Evolutionary conservation across 345 rosid species (phyloP), one percentile per base, ranked within the genome.

Genomic region (Eutrema yunnanense): DNA sequence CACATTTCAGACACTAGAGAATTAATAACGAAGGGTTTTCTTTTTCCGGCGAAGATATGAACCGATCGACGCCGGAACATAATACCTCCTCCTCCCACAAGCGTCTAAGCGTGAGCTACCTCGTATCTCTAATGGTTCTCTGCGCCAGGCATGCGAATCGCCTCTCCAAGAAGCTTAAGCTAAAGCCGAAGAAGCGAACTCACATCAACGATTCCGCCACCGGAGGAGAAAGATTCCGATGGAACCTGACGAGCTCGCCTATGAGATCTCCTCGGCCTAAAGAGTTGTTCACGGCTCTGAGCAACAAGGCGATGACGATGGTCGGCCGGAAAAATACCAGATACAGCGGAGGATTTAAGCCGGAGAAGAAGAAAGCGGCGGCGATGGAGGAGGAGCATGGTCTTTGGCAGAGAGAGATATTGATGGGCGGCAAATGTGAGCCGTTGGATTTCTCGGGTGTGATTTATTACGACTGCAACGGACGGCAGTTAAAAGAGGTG

Each of bases 401-500:
- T 8, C 84, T 95, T 62, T 95, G 99, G 99, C 97, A 84, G 56
- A 83, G 84, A 84, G 37, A 87, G 65, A 95, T 95, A 52, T 73
- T 95, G 77, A 90, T 95, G 99, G 99, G 99, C 22, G 96, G 86
- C 51, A 88, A 88, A 62, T 95, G 97, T 73, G 87, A 95, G 81
- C 99, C 98, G 80, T 81, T 92, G 85, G 87, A 90, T 79, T 95
- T 90, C 83, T 84, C 99, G 0, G 99, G 97, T 8, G 96, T 71
- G 14, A 92, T 95, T 41, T 88, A 90, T 67, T 95, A 95, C 37
- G 98, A 95, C 59, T 71, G 80, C 52, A 36, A 37, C 6, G 96
- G 99, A 67, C 86, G 80, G 80, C 84, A 71, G 65, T 80, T 92
- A 41, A 40, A 80, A 14, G 86, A 90, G 63, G 14, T 79, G 67